Conservation (phyloP, 2,329 filamentous ascomycete genomes). For the Calonectria naviculata region DNA sequence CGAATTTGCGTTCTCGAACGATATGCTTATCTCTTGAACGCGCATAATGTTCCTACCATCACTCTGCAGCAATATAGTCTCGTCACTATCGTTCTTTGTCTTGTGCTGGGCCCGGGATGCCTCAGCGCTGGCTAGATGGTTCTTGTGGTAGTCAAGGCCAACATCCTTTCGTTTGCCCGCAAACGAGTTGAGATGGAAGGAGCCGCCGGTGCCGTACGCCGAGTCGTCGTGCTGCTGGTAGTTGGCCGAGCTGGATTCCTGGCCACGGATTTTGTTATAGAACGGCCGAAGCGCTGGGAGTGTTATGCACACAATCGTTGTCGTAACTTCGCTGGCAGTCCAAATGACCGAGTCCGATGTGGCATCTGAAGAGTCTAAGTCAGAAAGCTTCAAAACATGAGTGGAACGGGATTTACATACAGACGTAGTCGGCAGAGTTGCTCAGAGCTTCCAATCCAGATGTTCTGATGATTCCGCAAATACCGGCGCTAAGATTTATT, state of each 20-base stretch:
- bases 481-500: constrained; percentile 7
- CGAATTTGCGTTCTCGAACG: constrained; percentile 16
- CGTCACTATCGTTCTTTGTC: constrained; percentile 26
- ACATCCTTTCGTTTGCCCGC: constrained; percentile 13
- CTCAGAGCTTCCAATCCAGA: constrained; percentile 16
- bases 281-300: constrained; percentile 20
- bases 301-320: constrained; percentile 22
- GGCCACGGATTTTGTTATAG: constrained; percentile 23
- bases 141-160: background rate
- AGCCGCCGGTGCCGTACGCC: constrained; percentile 9
- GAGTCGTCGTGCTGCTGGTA: constrained; percentile 29
- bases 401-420: background rate
- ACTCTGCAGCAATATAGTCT: constrained; percentile 22
- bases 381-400: background rate
- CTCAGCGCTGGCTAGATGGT: constrained; percentile 12
- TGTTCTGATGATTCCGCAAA: constrained; percentile 22
- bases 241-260: constrained; percentile 27
- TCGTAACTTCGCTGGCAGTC: constrained; percentile 29
- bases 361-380: background rate
- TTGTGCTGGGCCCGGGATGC: constrained; percentile 4
- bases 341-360: constrained; percentile 26
- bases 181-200: constrained; percentile 17
- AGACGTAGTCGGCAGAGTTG: constrained; percentile 23
- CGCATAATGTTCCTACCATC: constrained; percentile 22
- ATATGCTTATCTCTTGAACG: constrained; percentile 25